phyloP scores from a whole-genome alignment of 2,329 filamentous ascomycete genomes.

The Fusarium illudens region DNA sequence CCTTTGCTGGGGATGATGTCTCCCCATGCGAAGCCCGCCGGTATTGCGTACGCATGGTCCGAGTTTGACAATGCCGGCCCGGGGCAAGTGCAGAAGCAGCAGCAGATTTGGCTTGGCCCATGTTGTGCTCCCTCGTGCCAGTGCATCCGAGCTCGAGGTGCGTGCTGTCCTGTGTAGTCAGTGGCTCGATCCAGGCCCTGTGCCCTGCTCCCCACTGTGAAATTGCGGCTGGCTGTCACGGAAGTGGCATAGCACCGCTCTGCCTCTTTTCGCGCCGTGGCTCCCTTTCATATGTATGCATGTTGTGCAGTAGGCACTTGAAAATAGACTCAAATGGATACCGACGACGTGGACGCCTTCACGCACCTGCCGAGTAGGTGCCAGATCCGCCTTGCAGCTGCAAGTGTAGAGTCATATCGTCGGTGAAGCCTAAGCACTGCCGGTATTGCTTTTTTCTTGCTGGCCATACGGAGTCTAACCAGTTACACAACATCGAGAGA shows the following conservation, averaged over 20 bases:
- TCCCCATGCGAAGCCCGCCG: constrained; percentile 26
- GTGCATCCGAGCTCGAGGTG: constrained; percentile 24
- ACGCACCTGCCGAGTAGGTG: constrained; percentile 35
- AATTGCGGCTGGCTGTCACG: constrained; percentile 31
- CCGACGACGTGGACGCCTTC: constrained; percentile 42
- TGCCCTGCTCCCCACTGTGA: constrained; percentile 21
- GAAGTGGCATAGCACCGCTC: constrained; percentile 36
- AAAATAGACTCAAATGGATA: constrained; percentile 38
- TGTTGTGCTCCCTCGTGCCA: constrained; percentile 20
- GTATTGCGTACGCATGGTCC: constrained; percentile 24
- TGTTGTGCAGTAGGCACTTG: constrained; percentile 43
- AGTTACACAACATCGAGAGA: constrained; percentile 16
- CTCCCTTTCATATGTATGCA: constrained; percentile 41
- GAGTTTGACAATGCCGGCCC: constrained; percentile 27
- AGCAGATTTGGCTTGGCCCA: constrained; percentile 7
- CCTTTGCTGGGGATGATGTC: constrained; percentile 17
- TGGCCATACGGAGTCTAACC: not conserved
- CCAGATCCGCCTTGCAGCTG: constrained; percentile 38
- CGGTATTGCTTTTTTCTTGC: constrained; percentile 1
- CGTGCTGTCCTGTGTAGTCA: constrained; percentile 16
- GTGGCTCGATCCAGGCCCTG: constrained; percentile 30
- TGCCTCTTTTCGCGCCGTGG: constrained; percentile 34
- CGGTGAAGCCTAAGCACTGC: constrained; percentile 41
- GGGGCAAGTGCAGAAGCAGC: constrained; percentile 14
- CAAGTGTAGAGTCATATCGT: constrained; percentile 37